phyloP scores from a whole-genome alignment of 1,284 basidiomycete species.

The Naganishia cerealis region DNA sequence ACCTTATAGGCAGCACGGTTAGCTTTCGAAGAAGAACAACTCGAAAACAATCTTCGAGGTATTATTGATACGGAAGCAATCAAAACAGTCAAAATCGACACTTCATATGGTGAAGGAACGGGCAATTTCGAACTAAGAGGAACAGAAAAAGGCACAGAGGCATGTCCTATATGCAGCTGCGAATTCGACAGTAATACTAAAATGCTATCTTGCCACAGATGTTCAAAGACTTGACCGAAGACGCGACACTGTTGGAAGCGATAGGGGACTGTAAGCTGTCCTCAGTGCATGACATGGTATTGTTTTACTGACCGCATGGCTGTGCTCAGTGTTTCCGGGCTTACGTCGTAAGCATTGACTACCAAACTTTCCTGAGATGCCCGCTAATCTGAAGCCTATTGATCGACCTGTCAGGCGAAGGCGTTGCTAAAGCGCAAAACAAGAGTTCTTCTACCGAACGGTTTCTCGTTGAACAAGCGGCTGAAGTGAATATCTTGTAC shows the following conservation, averaged over 20 bases:
- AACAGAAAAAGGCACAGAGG: slow-evolving; percentile 20
- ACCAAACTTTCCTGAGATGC: background rate
- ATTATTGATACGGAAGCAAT: background rate
- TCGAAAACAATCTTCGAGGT: slow-evolving; percentile 1
- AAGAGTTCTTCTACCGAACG: background rate
- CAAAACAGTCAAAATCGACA: slow-evolving; percentile 18
- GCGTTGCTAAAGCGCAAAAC: background rate
- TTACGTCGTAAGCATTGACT: slow-evolving; percentile 12
- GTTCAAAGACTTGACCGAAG: slow-evolving; percentile 1
- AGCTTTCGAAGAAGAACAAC: slow-evolving; percentile 13
- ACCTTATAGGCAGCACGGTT: slow-evolving; percentile 8
- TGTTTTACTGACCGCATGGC: background rate
- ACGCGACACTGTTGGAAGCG: slow-evolving; percentile 10
- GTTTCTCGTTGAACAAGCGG: background rate
- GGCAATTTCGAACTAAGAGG: background rate
- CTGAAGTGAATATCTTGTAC: background rate
- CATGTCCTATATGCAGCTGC: background rate
- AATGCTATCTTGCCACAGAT: background rate
- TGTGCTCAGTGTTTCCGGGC: slow-evolving; percentile 15
- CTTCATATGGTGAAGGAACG: slow-evolving; percentile 5
- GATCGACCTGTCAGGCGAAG: background rate
- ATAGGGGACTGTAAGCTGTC: slow-evolving; percentile 7
- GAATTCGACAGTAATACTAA: background rate
- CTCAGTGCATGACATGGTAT: no score
- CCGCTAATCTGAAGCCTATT: background rate